A percentile compares a stretch with the other conserved stretches of the same genome.
phyloP scores from a whole-genome alignment of 2,329 filamentous ascomycete species.

The Botrytis sinoallii region DNA sequence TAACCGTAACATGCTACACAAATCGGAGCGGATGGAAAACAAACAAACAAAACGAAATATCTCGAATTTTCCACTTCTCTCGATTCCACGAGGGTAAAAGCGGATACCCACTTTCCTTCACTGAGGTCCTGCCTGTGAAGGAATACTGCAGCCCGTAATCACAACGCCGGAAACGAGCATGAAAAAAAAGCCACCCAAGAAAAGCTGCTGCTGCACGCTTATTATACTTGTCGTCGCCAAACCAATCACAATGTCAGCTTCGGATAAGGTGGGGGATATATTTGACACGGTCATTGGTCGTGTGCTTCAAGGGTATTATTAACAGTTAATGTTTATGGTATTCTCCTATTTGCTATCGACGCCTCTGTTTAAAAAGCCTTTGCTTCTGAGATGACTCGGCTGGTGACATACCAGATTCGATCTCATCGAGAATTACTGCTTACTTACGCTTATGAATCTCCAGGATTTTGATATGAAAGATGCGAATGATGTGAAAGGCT shows the following conservation, averaged over 20 bases:
- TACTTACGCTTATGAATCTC: slow-evolving; percentile 22
- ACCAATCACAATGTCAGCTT: slow-evolving; percentile 29
- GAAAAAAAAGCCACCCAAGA: slow-evolving; percentile 2
- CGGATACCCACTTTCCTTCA: background rate
- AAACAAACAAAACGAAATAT: background rate
- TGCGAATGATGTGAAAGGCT: background rate
- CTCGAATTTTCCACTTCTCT: background rate
- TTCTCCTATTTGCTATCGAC: slow-evolving; percentile 3
- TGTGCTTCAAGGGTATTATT: slow-evolving; percentile 22
- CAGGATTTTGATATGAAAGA: slow-evolving; percentile 13
- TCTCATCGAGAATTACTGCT: slow-evolving; percentile 18
- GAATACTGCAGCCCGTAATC: background rate
- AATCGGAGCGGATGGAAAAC: background rate
- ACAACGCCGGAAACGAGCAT: slow-evolving; percentile 19
- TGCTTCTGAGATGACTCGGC: background rate
- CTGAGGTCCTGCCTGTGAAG: background rate
- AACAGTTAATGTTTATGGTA: slow-evolving; percentile 16
- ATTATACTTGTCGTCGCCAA: slow-evolving; percentile 25
- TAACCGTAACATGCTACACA: background rate
- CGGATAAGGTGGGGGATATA: slow-evolving; percentile 28
- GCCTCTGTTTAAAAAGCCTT: background rate
- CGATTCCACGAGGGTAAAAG: slow-evolving; percentile 7
- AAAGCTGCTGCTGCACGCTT: slow-evolving; percentile 29
- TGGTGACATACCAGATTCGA: slow-evolving; percentile 5
- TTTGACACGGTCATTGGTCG: slow-evolving; percentile 26